Conservation (phyloP, 768 basidiomycete species). For the Suillus spraguei region DNA sequence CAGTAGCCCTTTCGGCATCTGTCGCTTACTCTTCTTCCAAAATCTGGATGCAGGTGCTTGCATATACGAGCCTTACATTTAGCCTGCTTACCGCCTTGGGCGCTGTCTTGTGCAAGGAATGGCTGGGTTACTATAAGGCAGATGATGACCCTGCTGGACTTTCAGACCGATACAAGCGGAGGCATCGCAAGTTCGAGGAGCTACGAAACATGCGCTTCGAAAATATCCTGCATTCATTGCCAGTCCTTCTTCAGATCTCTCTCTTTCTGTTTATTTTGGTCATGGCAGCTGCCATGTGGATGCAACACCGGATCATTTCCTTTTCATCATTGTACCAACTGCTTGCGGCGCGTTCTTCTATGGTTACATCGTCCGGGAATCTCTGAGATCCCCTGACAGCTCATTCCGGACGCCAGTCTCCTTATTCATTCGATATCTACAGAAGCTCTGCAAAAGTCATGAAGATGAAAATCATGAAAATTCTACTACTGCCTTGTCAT, state of each 20-base stretch:
- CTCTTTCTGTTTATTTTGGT: conserved; percentile 16
- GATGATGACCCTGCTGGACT: conserved; percentile 3
- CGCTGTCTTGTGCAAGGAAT: conserved; percentile 21
- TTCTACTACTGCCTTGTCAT: neutral
- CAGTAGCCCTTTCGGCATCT: neutral
- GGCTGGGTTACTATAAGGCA: conserved; percentile 9
- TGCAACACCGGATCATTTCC: conserved; percentile 9
- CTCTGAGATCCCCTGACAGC: conserved; percentile 2
- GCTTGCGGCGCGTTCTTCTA: conserved; percentile 7
- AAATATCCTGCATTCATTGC: conserved; percentile 6
- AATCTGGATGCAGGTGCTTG: conserved; percentile 15
- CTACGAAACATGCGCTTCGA: conserved; percentile 12
- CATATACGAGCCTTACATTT: conserved; percentile 15
- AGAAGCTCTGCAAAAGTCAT: too few relatives aligned
- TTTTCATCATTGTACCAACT: conserved; percentile 9
- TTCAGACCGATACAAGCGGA: conserved; percentile 7
- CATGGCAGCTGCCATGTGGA: conserved; percentile 5
- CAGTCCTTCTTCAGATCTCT: conserved; percentile 17
- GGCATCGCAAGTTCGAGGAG: conserved; percentile 15
- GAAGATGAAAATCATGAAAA: too few relatives aligned
- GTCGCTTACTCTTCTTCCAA: conserved; percentile 1
- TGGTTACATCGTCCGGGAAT: conserved; percentile 4
- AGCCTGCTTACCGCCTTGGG: conserved; percentile 16
- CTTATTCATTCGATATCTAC: neutral
- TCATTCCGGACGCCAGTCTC: conserved; percentile 15